phyloP scores from a whole-genome alignment of 108 stramenopile genomes.

The Bacterosira constricta region DNA sequence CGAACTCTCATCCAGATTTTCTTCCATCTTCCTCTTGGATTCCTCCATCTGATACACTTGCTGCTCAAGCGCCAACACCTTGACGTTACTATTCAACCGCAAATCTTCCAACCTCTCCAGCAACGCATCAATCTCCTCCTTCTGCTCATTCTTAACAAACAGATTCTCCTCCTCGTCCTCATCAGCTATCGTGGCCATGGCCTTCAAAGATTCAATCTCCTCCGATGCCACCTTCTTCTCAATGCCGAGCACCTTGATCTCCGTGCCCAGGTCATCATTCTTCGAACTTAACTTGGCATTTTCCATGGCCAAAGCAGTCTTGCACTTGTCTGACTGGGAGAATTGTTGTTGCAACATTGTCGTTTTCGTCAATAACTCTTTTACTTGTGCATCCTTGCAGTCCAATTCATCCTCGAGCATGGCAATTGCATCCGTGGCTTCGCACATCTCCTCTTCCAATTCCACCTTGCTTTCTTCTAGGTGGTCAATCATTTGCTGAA shows the following conservation, averaged over 20 bases:
- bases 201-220: constrained; percentile 23
- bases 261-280: constrained; percentile 19
- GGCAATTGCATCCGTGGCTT: constrained; percentile 11
- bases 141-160: not conserved
- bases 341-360: constrained; percentile 26
- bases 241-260: constrained; percentile 22
- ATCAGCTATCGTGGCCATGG: not conserved
- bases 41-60: constrained; percentile 8
- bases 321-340: constrained; percentile 16
- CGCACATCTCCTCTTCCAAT: constrained; percentile 22
- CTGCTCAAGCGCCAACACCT: not conserved
- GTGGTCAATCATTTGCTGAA: not conserved
- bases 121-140: constrained; percentile 5
- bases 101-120: not conserved
- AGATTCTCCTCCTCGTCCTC: not conserved
- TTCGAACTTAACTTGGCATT: constrained; percentile 12
- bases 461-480: constrained; percentile 2
- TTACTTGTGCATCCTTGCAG: constrained; percentile 25
- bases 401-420: constrained; percentile 46
- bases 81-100: not conserved
- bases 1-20: constrained; percentile 43
- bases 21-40: constrained; percentile 11
- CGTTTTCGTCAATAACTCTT: constrained; percentile 8
- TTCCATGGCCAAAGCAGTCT: constrained; percentile 1
- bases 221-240: constrained; percentile 29